These are phyloP conservation scores for Aureobasidium subglaciale DNA, from an alignment of 2,329 filamentous ascomycete genomes.

Conservation along the genomic window DNA sequence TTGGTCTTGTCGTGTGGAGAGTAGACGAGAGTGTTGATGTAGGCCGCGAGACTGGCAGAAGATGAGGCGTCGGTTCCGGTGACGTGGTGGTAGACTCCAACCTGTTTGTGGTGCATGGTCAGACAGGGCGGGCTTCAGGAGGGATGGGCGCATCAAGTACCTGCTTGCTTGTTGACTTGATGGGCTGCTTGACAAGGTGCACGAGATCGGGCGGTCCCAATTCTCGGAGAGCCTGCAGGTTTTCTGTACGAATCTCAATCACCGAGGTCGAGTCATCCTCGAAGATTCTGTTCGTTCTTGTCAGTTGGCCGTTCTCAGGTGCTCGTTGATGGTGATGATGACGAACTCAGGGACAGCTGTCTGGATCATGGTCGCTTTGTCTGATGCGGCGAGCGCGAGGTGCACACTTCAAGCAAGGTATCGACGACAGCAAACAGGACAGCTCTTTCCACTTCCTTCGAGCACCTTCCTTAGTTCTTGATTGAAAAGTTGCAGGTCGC, in stretches of 20 bases:
- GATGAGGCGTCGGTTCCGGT: constrained; percentile 96
- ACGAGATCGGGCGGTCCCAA: constrained; percentile 93
- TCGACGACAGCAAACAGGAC: not conserved
- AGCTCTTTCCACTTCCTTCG: not conserved
- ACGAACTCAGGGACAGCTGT: constrained; percentile 39
- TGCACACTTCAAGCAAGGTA: not conserved
- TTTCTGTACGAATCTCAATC: constrained; percentile 87
- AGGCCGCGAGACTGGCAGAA: constrained; percentile 90
- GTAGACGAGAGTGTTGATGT: constrained; percentile 96
- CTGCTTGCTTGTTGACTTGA: constrained; percentile 52
- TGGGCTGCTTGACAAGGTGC: constrained; percentile 75
- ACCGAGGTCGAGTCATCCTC: constrained; percentile 90
- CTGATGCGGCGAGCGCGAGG: not conserved
- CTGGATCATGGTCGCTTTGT: constrained; percentile 30
- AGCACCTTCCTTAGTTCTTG: not conserved
- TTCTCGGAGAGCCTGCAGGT: constrained; percentile 77
- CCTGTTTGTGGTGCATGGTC: constrained; percentile 42
- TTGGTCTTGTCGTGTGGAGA: constrained; percentile 73
- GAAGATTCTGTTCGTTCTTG: constrained; percentile 60
- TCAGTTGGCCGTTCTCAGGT: not conserved
- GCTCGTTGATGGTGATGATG: not conserved
- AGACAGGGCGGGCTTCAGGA: not conserved
- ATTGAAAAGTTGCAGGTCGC: not conserved
- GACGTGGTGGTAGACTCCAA: constrained; percentile 94
- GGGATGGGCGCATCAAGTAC: constrained; percentile 29